phyloP scores from a whole-genome alignment of 306 rosid species.

The Astragalus membranaceus region DNA sequence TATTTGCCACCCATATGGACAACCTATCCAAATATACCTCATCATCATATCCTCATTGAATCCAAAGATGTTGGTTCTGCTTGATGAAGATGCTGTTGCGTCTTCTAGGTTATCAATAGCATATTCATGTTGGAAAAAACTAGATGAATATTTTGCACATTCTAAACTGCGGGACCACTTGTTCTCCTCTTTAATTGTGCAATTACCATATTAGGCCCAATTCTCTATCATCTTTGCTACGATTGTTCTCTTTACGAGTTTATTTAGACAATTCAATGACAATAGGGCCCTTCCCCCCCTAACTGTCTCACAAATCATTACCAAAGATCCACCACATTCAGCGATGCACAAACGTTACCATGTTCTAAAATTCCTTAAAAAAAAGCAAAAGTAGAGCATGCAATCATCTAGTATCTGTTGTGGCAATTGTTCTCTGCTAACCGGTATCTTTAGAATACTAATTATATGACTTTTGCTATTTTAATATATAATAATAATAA shows the following conservation, averaged over 20 bases:
- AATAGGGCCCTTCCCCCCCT: conserved; percentile 24
- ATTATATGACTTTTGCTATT: too few relatives aligned
- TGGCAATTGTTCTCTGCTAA: not conserved
- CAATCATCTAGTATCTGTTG: not conserved
- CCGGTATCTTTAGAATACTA: not conserved
- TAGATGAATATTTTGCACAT: conserved; percentile 15
- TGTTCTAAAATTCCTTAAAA: conserved; percentile 34
- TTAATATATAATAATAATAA: too few relatives aligned
- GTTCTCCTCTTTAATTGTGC: conserved; percentile 38
- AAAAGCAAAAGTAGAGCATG: conserved; percentile 37
- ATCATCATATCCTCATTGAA: conserved; percentile 51
- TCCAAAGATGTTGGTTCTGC: conserved; percentile 27
- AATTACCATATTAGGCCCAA: conserved; percentile 44
- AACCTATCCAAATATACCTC: too few relatives aligned
- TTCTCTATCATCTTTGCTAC: conserved; percentile 32
- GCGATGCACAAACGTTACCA: conserved; percentile 26
- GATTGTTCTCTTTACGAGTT: conserved; percentile 37
- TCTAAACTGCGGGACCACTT: conserved; percentile 37
- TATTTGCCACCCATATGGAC: too few relatives aligned
- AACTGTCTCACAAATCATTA: conserved; percentile 58
- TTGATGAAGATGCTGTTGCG: conserved; percentile 33
- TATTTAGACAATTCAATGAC: conserved; percentile 43
- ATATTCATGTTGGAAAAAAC: conserved; percentile 13
- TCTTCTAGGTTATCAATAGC: conserved; percentile 31
- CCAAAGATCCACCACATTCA: conserved; percentile 64